Evolutionary conservation across 768 basidiomycete species (phyloP).

Genomic region (Neoboletus magnificus): DNA sequence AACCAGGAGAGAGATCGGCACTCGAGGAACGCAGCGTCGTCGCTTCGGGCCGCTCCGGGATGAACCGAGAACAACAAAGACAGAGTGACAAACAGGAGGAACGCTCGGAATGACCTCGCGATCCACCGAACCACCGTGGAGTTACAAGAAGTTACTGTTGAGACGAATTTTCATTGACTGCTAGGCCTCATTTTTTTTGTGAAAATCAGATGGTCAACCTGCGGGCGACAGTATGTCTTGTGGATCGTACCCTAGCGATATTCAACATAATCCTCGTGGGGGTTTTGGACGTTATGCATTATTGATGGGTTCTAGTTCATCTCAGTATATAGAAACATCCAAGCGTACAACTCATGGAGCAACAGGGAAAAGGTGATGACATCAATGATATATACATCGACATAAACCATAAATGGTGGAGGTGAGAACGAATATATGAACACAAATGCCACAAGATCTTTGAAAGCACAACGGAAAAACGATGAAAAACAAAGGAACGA

Average conservation of each 20-base stretch:
- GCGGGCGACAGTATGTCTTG: background rate
- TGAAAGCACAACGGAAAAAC: constrained; percentile 11
- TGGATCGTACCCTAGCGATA: background rate
- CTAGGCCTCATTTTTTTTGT: too few relatives aligned
- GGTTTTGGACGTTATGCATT: background rate
- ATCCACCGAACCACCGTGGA: too few relatives aligned
- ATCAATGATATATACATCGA: background rate
- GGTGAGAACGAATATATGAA: constrained; percentile 13
- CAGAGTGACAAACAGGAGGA: too few relatives aligned
- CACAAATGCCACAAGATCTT: background rate
- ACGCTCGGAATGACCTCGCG: too few relatives aligned
- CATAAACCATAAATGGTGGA: background rate
- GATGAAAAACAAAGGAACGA: background rate
- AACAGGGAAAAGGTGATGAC: background rate
- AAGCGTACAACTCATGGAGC: background rate
- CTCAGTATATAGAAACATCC: background rate
- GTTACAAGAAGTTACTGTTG: too few relatives aligned
- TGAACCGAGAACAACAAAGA: too few relatives aligned
- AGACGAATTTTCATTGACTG: too few relatives aligned
- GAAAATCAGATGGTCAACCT: background rate
- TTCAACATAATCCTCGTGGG: background rate
- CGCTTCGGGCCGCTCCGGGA: too few relatives aligned
- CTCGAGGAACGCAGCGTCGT: too few relatives aligned
- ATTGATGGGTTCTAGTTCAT: background rate
- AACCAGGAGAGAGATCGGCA: too few relatives aligned